These are phyloP conservation scores for Dentipellis sp. DNA, from an alignment of 768 basidiomycete species.

Conservation along the genomic window DNA sequence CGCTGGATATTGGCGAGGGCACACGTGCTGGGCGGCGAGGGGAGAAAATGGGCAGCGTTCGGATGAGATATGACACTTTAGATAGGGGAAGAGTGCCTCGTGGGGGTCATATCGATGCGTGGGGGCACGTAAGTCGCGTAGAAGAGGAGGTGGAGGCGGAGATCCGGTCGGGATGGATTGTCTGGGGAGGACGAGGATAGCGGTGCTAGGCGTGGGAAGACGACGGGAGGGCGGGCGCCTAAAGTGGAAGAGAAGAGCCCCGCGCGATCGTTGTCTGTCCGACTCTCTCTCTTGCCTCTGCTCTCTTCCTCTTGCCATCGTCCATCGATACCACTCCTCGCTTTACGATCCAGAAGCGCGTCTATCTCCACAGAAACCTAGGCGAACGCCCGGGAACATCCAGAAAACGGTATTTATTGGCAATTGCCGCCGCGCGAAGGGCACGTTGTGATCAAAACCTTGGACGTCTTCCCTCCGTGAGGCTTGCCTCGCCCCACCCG, in stretches of 20 bases:
- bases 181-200: not conserved
- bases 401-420: constrained; percentile 24
- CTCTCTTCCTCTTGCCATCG: not conserved
- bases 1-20: no score
- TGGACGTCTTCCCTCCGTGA: constrained; percentile 32
- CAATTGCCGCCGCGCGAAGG: constrained; percentile 46
- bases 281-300: not conserved
- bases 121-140: no score
- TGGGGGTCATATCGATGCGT: no score
- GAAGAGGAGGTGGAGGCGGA: no score
- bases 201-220: not conserved
- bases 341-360: not conserved
- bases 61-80: no score
- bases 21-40: no score
- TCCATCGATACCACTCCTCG: not conserved
- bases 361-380: not conserved
- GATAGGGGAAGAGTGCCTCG: no score
- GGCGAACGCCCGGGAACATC: constrained; percentile 1
- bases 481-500: constrained; percentile 48
- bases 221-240: no score
- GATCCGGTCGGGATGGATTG: no score
- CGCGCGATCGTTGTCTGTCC: not conserved
- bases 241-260: no score
- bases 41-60: no score
- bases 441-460: constrained; percentile 78